Evolutionary conservation across 345 rosid species (phyloP).

Genomic region (Euphorbia tirucalli): DNA sequence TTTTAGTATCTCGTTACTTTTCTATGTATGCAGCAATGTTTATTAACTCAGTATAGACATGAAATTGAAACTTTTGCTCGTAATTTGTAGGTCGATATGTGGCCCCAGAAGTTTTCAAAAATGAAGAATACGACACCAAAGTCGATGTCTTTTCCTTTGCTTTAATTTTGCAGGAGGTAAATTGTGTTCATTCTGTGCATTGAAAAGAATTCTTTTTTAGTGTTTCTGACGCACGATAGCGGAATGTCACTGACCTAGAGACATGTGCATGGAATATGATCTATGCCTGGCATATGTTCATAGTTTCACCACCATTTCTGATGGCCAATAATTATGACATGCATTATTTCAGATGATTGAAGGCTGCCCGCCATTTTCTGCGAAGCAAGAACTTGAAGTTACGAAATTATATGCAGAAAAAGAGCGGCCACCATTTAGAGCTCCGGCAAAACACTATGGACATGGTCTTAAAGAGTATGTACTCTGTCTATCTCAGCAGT

Average conservation of each 20-base stretch:
- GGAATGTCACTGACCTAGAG: background rate
- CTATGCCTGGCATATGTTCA: background rate
- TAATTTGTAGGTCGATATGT: conserved; percentile 67
- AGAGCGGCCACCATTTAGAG: conserved; percentile 64
- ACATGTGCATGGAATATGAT: background rate
- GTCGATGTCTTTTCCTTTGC: conserved; percentile 96
- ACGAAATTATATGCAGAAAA: conserved; percentile 46
- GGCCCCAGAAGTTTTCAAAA: conserved; percentile 79
- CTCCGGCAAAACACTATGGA: conserved; percentile 68
- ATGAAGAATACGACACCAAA: conserved; percentile 78
- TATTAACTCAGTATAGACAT: conserved; percentile 4
- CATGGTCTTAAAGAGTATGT: conserved; percentile 84
- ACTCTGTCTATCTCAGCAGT: conserved; percentile 8
- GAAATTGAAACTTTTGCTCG: background rate
- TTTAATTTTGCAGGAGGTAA: conserved; percentile 86
- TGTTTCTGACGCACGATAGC: background rate
- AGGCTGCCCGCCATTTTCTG: conserved; percentile 68
- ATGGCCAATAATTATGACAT: conserved; percentile 19
- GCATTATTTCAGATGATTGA: conserved; percentile 66
- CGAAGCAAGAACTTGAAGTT: conserved; percentile 64
- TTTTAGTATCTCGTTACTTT: background rate
- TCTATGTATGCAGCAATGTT: background rate
- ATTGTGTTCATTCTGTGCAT: background rate
- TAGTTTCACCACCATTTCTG: background rate
- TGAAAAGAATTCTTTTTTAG: background rate